These are phyloP conservation scores for Rutstroemia sp. DNA, from an alignment of 2,329 filamentous ascomycete species.

Conservation along the genomic window DNA sequence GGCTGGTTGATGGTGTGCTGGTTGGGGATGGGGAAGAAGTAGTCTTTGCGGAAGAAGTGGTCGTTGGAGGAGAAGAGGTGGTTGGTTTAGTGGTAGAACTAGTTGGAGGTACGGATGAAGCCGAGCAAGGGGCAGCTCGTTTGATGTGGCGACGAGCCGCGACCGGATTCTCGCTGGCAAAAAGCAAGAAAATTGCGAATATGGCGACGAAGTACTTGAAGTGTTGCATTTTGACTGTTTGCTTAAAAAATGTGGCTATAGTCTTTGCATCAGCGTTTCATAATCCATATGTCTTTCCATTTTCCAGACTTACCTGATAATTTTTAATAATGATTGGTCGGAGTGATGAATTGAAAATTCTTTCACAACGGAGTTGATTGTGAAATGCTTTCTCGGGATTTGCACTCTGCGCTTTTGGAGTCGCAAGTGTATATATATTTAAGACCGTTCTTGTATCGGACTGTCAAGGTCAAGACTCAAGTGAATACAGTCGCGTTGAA, in stretches of 20 bases:
- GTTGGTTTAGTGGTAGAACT: not conserved
- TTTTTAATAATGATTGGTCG: too few species aligned
- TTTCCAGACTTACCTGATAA: too few species aligned
- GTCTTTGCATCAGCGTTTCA: not conserved
- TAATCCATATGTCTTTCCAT: not conserved
- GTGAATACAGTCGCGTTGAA: too few species aligned
- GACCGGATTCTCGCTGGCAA: slow-evolving; percentile 1
- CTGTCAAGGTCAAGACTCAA: too few species aligned
- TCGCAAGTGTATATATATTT: too few species aligned
- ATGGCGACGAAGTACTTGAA: not conserved
- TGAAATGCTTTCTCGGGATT: too few species aligned
- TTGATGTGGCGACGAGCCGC: not conserved
- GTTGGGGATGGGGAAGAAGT: not conserved
- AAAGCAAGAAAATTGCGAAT: not conserved
- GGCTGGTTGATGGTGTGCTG: not conserved
- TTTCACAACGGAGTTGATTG: too few species aligned
- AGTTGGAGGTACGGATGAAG: not conserved
- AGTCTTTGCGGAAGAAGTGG: not conserved
- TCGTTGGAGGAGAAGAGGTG: not conserved
- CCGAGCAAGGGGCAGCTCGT: not conserved
- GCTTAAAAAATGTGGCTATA: not conserved
- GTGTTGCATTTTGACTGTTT: not conserved
- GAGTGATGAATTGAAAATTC: too few species aligned
- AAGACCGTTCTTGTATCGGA: too few species aligned
- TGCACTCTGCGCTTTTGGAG: too few species aligned